These are phyloP conservation scores for Brassica incana DNA, from an alignment of 345 rosid genomes.

Conservation along the genomic window DNA sequence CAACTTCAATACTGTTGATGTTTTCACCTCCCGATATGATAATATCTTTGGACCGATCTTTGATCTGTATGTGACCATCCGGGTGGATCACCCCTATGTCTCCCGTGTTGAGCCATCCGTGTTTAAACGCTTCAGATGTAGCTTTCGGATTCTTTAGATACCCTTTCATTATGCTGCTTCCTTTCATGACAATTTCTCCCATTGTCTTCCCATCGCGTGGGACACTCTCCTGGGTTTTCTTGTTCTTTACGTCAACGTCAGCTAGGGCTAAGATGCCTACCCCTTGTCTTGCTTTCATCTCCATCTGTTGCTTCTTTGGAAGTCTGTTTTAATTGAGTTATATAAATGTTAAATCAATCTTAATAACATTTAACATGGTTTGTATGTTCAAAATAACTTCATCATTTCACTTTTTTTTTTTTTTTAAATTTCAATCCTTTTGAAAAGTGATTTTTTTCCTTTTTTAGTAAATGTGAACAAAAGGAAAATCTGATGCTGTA, in stretches of 20 bases:
- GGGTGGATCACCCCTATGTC: constrained; percentile 15
- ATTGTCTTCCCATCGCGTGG: constrained; percentile 5
- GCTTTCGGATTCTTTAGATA: neutral
- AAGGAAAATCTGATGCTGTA: neutral
- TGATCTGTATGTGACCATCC: constrained; percentile 42
- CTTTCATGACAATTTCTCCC: constrained; percentile 2
- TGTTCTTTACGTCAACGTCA: neutral
- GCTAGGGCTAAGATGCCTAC: neutral
- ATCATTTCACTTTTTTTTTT: neutral
- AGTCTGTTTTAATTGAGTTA: neutral
- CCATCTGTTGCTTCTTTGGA: neutral
- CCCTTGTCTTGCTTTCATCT: constrained; percentile 2
- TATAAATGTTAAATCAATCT: neutral
- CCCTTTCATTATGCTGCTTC: constrained; percentile 2
- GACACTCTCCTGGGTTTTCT: neutral
- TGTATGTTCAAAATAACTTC: neutral
- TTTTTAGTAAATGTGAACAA: too few species aligned
- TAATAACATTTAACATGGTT: neutral
- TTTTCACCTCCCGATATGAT: constrained; percentile 1
- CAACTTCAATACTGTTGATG: neutral
- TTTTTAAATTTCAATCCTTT: too few species aligned
- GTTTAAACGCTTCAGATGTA: neutral
- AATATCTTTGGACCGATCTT: constrained; percentile 6
- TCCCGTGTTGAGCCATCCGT: constrained; percentile 1
- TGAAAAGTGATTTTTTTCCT: too few species aligned